Conservation (phyloP, 306 rosid genomes). For the Trifolium subterraneum region DNA sequence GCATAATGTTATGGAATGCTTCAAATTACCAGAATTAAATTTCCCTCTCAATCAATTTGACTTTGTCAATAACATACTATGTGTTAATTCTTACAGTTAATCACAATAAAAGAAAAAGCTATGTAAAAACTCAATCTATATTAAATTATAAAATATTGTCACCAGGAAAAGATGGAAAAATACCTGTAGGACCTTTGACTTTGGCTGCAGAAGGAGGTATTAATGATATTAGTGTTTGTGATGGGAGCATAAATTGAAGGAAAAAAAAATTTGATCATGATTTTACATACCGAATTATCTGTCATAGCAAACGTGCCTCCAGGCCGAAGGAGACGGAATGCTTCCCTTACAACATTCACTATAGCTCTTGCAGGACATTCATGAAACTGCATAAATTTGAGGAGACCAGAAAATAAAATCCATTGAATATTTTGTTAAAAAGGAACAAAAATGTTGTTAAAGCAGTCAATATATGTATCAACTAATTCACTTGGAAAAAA, state of each 20-base stretch:
- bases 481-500: neutral
- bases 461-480: neutral
- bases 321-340: conserved; percentile 71
- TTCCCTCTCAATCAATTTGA: no score
- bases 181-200: conserved; percentile 69
- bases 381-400: conserved; percentile 55
- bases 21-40: no score
- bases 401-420: conserved; percentile 25
- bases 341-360: conserved; percentile 54
- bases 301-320: conserved; percentile 69
- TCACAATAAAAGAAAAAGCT: neutral
- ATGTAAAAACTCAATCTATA: neutral
- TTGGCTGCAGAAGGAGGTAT: conserved; percentile 59
- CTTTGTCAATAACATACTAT: neutral
- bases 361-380: conserved; percentile 71
- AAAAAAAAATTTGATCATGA: neutral
- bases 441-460: neutral
- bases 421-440: neutral
- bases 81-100: conserved; percentile 7
- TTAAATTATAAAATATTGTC: conserved; percentile 22
- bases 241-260: neutral
- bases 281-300: conserved; percentile 59
- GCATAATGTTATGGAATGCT: no score
- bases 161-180: conserved; percentile 25
- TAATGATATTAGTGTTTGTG: conserved; percentile 41